Conservation (phyloP, 805 yeast species). For the Lipomyces lipofer region DNA sequence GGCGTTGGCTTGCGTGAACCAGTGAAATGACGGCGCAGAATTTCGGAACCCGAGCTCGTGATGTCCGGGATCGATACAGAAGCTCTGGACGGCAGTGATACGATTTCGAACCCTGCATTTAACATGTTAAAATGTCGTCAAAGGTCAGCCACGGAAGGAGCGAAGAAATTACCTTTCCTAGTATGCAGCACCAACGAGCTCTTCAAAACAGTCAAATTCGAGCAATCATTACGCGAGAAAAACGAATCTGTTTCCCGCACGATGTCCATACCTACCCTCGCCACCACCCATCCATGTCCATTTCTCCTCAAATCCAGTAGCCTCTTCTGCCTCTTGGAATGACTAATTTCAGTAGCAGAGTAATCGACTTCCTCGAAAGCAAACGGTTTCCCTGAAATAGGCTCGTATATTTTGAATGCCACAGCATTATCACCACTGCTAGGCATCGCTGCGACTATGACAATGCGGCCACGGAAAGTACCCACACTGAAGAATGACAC, state of each 20-base stretch:
- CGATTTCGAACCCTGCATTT: slow-evolving; percentile 56
- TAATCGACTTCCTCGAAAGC: neutral
- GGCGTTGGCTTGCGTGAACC: slow-evolving; percentile 45
- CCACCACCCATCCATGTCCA: slow-evolving; percentile 3
- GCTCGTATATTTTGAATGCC: slow-evolving; percentile 64
- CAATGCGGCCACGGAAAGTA: slow-evolving; percentile 18
- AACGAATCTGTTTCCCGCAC: slow-evolving; percentile 51
- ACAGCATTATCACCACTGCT: slow-evolving; percentile 50
- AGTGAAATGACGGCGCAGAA: neutral
- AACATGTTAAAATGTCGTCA: neutral
- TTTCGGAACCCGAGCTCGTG: neutral
- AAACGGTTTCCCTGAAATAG: slow-evolving; percentile 42
- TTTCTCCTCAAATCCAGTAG: slow-evolving; percentile 3
- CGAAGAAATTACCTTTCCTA: slow-evolving; percentile 48
- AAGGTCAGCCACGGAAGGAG: neutral
- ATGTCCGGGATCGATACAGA: slow-evolving; percentile 3
- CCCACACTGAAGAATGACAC: slow-evolving; percentile 69
- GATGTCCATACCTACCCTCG: slow-evolving; percentile 37
- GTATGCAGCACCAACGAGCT: slow-evolving; percentile 68
- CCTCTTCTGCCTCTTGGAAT: too few species aligned
- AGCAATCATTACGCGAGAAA: slow-evolving; percentile 56
- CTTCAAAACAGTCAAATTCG: slow-evolving; percentile 62
- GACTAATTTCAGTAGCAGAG: too few species aligned
- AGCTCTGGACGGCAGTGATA: slow-evolving; percentile 45
- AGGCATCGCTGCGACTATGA: slow-evolving; percentile 41